These are phyloP conservation scores for Gonium pectorale DNA, from an alignment of 139 green algal species.

Conservation along the genomic window DNA sequence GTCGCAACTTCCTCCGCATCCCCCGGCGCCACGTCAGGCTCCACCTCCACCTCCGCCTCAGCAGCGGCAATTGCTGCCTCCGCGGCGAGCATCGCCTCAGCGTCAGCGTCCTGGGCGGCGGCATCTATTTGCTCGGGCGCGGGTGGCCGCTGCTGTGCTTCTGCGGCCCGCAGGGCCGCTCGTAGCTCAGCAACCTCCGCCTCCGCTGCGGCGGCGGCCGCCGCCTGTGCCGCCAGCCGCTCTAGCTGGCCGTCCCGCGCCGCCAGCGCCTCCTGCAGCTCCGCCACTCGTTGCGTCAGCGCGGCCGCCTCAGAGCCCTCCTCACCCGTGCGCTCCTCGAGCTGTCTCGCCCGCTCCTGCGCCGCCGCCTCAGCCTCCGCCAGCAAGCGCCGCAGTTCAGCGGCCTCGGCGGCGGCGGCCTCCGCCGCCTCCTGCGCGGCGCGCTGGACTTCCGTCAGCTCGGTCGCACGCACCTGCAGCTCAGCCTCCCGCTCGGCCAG, in stretches of 20 bases:
- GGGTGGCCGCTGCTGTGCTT: background rate
- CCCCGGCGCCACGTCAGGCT: background rate
- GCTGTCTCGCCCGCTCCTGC: background rate
- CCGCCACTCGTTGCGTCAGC: background rate
- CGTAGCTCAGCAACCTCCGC: background rate
- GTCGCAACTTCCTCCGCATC: background rate
- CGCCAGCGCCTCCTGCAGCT: background rate
- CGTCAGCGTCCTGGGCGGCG: too few species aligned
- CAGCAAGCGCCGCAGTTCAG: background rate
- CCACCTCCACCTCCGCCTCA: background rate
- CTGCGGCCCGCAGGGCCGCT: background rate
- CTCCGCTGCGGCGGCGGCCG: background rate
- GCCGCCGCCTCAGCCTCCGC: background rate
- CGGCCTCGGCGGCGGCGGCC: background rate
- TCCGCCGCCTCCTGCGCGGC: background rate
- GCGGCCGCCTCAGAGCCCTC: background rate
- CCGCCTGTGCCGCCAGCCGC: background rate
- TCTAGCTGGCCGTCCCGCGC: background rate
- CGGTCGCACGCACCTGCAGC: background rate
- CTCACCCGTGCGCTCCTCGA: background rate
- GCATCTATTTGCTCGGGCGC: constrained; percentile 6
- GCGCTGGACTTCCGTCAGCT: background rate
- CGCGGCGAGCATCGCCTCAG: too few species aligned
- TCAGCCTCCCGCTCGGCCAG: background rate
- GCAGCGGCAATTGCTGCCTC: background rate